phyloP scores from a whole-genome alignment of 139 green algal genomes.

The Picochlorum sp. region DNA sequence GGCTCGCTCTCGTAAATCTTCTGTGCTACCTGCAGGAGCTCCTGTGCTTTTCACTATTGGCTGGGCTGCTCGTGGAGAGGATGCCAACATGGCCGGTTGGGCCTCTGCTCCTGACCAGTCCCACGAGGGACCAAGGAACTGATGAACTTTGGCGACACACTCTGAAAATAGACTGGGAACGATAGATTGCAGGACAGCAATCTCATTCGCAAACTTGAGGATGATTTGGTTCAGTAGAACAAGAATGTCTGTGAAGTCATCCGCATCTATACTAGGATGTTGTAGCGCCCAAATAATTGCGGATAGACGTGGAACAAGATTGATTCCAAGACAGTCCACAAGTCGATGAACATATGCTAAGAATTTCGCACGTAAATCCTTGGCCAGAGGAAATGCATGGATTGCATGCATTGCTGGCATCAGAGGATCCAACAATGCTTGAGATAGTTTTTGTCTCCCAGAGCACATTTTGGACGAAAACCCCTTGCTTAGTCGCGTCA shows the following conservation, averaged over 20 bases:
- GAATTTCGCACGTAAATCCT: constrained; percentile 57
- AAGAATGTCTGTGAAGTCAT: constrained; percentile 54
- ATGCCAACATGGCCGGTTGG: constrained; percentile 14
- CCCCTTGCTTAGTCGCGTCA: constrained; percentile 67
- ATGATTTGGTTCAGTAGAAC: constrained; percentile 65
- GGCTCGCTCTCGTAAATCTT: constrained; percentile 59
- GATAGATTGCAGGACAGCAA: constrained; percentile 19
- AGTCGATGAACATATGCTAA: constrained; percentile 75
- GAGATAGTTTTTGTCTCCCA: constrained; percentile 51
- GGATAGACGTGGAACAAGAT: constrained; percentile 48
- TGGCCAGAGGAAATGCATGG: constrained; percentile 38
- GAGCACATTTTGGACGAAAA: constrained; percentile 51
- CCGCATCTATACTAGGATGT: constrained; percentile 26
- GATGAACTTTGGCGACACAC: constrained; percentile 40
- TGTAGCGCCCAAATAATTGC: constrained; percentile 52
- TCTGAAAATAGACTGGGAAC: background rate
- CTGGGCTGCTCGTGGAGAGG: background rate
- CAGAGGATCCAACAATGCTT: constrained; percentile 8
- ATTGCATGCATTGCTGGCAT: constrained; percentile 27
- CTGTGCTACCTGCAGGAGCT: constrained; percentile 30
- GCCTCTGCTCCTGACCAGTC: constrained; percentile 64
- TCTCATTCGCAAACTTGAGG: background rate
- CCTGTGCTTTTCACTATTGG: background rate
- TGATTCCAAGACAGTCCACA: constrained; percentile 63
- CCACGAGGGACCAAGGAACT: constrained; percentile 50